Evolutionary conservation across 257 asterid genomes (phyloP).

Genomic region (Nicotiana undulata): DNA sequence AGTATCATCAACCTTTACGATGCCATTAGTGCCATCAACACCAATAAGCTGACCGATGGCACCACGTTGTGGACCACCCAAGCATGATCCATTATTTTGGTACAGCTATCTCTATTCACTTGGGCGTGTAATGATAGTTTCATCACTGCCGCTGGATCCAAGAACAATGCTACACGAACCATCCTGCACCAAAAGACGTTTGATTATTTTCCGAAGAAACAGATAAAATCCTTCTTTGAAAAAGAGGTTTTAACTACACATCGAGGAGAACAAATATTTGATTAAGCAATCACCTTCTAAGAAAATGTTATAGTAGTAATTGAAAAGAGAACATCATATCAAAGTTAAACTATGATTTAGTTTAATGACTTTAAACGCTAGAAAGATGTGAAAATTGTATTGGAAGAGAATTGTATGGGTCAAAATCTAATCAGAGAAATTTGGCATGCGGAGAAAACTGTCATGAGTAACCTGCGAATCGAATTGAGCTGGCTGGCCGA

Average conservation of each 20-base stretch:
- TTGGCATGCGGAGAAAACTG: too few relatives aligned
- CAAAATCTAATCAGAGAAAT: too few relatives aligned
- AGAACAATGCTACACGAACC: slow-evolving; percentile 78
- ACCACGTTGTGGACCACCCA: slow-evolving; percentile 85
- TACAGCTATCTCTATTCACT: slow-evolving; percentile 54
- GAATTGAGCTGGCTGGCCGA: too few relatives aligned
- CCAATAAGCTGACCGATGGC: slow-evolving; percentile 81
- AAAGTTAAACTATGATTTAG: background rate
- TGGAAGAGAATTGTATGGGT: background rate
- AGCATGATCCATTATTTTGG: slow-evolving; percentile 59
- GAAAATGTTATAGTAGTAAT: background rate
- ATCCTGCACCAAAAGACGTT: slow-evolving; percentile 41
- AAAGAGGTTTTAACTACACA: background rate
- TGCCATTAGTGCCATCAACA: slow-evolving; percentile 66
- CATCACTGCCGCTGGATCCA: slow-evolving; percentile 58
- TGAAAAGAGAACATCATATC: background rate
- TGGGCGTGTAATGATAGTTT: slow-evolving; percentile 40
- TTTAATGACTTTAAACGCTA: background rate
- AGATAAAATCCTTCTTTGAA: background rate
- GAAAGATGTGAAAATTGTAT: background rate
- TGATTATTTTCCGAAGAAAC: background rate
- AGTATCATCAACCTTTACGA: background rate
- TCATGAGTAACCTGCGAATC: too few relatives aligned
- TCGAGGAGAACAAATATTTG: background rate
- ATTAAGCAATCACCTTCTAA: background rate